Evolutionary conservation across 345 rosid genomes (phyloP), one percentile per base, ranked within the genome.

Genomic region (Hibiscus trionum): DNA sequence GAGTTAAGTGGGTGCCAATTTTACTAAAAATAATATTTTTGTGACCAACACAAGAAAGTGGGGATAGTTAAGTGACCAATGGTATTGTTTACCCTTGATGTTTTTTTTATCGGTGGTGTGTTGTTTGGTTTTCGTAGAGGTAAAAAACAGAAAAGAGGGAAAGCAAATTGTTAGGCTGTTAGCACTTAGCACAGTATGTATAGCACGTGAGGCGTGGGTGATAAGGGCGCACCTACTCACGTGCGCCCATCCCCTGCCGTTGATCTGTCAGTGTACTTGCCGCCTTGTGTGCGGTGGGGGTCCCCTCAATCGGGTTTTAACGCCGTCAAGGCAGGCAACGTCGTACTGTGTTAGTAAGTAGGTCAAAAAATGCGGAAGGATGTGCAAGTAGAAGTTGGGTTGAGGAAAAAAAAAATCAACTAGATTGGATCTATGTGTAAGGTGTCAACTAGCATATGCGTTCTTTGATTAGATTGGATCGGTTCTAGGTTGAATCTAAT

Each of bases 161-260:
- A n/a, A 53, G 3, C 59, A 55, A 55, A 55, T 55, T 19, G 35
- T n/a, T 33, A 35, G 47, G 17, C 7, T 19, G 35, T n/a, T 16
- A 62, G 47, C 26, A 11, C n/a, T n/a, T 16, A 62, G 47, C 26
- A 11, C n/a, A 35, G 52, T 17, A 39, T 46, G 39, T 3, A 33
- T 15, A 64, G 50, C 68, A 11, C 50, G 68, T 64, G 68, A 63
- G 44, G 44, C 16, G 12, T 19, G 66, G 66, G 66, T 61, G 46
- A 62, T 8, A 16, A 37, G 24, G 57, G 57, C 11, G 26, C 67
- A 62, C 39, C 29, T 0, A 37, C 49, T 63, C 68, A 63, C 68
- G 68, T 63, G 68, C 27, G 68, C 68, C 50, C 68, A 63, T 63
- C 29, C 50, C 50, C 49, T 64, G 68, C 31, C 68, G 68, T 39